phyloP scores from a whole-genome alignment of 1,139 yeast species.

The Taiozyma sp. region DNA sequence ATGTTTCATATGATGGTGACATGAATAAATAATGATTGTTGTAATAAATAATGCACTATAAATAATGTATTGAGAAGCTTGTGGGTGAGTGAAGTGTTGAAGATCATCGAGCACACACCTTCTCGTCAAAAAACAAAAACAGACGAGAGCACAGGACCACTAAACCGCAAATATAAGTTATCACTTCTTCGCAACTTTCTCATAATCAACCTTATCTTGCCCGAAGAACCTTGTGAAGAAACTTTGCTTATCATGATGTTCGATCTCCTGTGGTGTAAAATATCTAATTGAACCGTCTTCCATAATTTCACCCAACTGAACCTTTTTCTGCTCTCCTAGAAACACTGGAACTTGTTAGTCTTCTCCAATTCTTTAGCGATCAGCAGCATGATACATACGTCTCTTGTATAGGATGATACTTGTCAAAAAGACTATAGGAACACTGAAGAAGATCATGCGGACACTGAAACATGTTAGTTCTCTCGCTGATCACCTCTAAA shows the following conservation, averaged over 20 bases:
- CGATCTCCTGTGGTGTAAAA: constrained; percentile 39
- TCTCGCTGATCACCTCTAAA: neutral
- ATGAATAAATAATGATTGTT: constrained; percentile 1
- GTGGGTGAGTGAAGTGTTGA: too few relatives aligned
- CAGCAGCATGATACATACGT: constrained; percentile 20
- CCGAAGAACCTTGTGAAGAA: constrained; percentile 19
- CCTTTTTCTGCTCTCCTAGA: constrained; percentile 40
- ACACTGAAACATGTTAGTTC: constrained; percentile 19
- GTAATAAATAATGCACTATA: neutral
- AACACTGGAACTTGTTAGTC: constrained; percentile 22
- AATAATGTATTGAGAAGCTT: neutral
- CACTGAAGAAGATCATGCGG: constrained; percentile 36
- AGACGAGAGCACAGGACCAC: too few relatives aligned
- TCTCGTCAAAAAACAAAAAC: too few relatives aligned
- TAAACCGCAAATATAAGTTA: neutral
- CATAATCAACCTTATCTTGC: constrained; percentile 18
- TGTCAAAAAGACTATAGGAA: constrained; percentile 35
- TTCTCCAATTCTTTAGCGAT: too few relatives aligned
- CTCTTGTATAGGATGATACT: constrained; percentile 32
- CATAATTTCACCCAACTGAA: constrained; percentile 44
- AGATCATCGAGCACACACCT: too few relatives aligned
- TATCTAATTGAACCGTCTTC: constrained; percentile 43
- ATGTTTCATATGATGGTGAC: neutral
- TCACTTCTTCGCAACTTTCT: constrained; percentile 9
- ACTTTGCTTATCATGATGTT: constrained; percentile 16